phyloP scores from a whole-genome alignment of 352 stramenopile species.

The Phytophthora kernoviae region DNA sequence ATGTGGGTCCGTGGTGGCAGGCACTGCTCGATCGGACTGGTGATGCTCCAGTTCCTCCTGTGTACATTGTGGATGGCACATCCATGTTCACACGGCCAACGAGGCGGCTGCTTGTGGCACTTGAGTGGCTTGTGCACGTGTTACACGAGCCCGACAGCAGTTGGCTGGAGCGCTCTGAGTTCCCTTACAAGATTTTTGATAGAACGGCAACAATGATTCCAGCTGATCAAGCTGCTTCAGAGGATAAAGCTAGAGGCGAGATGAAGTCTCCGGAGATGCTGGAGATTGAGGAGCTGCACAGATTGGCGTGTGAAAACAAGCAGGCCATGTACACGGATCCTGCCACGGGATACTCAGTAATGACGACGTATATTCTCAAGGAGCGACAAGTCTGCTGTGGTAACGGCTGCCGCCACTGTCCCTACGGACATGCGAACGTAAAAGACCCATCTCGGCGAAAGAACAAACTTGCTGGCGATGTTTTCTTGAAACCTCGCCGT shows the following conservation, averaged over 20 bases:
- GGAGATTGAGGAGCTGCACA: slow-evolving; percentile 75
- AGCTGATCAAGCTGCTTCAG: not conserved
- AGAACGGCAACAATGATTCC: slow-evolving; percentile 11
- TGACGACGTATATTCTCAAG: slow-evolving; percentile 81
- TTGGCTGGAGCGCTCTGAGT: slow-evolving; percentile 40
- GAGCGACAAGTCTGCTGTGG: slow-evolving; percentile 89
- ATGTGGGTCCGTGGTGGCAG: slow-evolving; percentile 51
- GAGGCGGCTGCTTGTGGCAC: slow-evolving; percentile 47
- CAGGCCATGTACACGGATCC: slow-evolving; percentile 87
- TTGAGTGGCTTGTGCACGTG: slow-evolving; percentile 65
- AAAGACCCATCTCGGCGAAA: slow-evolving; percentile 42
- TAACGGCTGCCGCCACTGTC: slow-evolving; percentile 90
- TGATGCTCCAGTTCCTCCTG: slow-evolving; percentile 14
- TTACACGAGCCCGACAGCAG: slow-evolving; percentile 31
- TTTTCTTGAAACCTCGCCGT: slow-evolving; percentile 38
- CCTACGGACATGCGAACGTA: slow-evolving; percentile 87
- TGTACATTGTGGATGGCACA: slow-evolving; percentile 71
- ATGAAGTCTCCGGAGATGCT: slow-evolving; percentile 24
- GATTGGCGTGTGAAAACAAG: slow-evolving; percentile 63
- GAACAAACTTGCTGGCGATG: slow-evolving; percentile 43
- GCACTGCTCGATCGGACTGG: slow-evolving; percentile 10
- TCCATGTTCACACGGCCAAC: slow-evolving; percentile 79
- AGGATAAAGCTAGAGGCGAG: slow-evolving; percentile 3
- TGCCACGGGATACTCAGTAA: slow-evolving; percentile 84
- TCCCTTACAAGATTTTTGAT: slow-evolving; percentile 51